Conservation (phyloP, 257 asterid species). For the Rhazya stricta region DNA sequence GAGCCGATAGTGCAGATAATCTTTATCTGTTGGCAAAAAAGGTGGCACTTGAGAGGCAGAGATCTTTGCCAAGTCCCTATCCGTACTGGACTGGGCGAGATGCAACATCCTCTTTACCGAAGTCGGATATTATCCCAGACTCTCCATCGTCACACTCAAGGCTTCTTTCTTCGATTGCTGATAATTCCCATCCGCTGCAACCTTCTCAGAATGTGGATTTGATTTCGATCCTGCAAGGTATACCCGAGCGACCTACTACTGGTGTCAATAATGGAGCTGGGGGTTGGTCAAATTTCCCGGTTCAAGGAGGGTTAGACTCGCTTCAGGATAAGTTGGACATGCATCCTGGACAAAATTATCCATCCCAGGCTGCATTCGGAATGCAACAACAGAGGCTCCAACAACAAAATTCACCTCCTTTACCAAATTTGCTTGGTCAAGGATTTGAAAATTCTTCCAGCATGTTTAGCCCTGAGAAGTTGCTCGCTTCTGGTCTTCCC, state of each 20-base stretch:
- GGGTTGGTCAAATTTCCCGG: conserved; percentile 68
- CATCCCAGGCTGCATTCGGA: conserved; percentile 60
- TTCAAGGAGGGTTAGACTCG: conserved; percentile 55
- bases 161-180: conserved; percentile 42
- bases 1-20: conserved; percentile 50
- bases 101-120: conserved; percentile 39
- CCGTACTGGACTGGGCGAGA: conserved; percentile 62
- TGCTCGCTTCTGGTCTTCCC: conserved; percentile 47
- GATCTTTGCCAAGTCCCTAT: conserved; percentile 57
- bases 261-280: conserved; percentile 43
- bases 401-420: conserved; percentile 45
- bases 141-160: conserved; percentile 45
- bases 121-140: conserved; percentile 47
- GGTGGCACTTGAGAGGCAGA: conserved; percentile 70
- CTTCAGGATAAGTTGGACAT: conserved; percentile 64
- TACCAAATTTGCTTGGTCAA: conserved; percentile 43
- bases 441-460: conserved; percentile 50
- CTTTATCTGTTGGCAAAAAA: conserved; percentile 54
- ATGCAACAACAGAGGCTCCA: conserved; percentile 63
- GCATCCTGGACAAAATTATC: conserved; percentile 54
- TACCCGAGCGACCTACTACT: conserved; percentile 47
- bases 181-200: conserved; percentile 42
- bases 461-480: conserved; percentile 50
- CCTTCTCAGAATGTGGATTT: conserved; percentile 57
- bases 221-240: conserved; percentile 52